phyloP scores from a whole-genome alignment of 768 basidiomycete genomes.

The Pisolithus albus region DNA sequence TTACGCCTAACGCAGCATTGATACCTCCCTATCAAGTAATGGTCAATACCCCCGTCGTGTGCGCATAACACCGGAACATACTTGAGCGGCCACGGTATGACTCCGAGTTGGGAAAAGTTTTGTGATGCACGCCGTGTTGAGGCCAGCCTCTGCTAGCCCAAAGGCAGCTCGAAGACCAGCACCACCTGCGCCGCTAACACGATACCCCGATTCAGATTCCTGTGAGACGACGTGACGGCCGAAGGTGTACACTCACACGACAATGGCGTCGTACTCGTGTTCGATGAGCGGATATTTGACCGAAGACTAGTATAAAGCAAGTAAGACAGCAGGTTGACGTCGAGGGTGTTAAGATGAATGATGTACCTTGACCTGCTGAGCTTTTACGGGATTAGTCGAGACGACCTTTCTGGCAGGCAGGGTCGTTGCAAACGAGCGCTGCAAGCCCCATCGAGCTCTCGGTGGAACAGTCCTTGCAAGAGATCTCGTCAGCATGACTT shows the following conservation, averaged over 20 bases:
- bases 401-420: constrained; percentile 52
- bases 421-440: constrained; percentile 63
- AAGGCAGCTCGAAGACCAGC: constrained; percentile 98
- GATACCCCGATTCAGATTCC: constrained; percentile 10
- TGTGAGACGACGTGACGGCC: neutral
- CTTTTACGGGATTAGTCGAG: constrained; percentile 69
- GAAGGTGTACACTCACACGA: constrained; percentile 70
- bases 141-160: constrained; percentile 95
- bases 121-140: constrained; percentile 99
- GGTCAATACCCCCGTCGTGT: constrained; percentile 9
- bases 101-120: constrained; percentile 98
- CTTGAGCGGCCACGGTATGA: constrained; percentile 98
- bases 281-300: constrained; percentile 96
- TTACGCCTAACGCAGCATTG: constrained; percentile 91
- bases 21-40: constrained; percentile 73
- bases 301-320: constrained; percentile 42
- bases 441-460: constrained; percentile 42
- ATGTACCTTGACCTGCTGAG: constrained; percentile 72
- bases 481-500: constrained; percentile 54
- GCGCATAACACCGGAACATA: constrained; percentile 23
- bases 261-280: constrained; percentile 98
- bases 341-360: constrained; percentile 6
- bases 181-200: constrained; percentile 85
- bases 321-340: constrained; percentile 2
- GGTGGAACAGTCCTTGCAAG: constrained; percentile 31